Evolutionary conservation across 257 asterid genomes (phyloP), one percentile per base, ranked within the genome.

Genomic region (Nemophila menziesii): DNA sequence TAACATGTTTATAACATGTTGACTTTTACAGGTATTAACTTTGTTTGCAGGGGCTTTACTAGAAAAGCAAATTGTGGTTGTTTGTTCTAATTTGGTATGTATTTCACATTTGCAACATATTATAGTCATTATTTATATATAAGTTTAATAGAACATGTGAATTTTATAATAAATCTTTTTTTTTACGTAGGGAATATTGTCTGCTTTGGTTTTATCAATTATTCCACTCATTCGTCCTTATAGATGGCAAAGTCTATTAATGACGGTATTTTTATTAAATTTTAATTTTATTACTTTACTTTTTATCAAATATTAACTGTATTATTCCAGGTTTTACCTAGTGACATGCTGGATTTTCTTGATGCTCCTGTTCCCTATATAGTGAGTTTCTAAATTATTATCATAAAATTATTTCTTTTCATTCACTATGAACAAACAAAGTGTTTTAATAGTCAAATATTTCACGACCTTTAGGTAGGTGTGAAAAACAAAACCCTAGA

Each of bases 301-400:
- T 29, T 7, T 65, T 7, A 14, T 16, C 29, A 15, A 43, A 14
- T 13, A 33, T 39, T 22, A 33, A 19, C 12, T 29, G 36, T 13
- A 29, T 47, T 16, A 8, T n/a, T 39, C 50, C 86, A 90, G 99
- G 82, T 90, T 68, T 69, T 90, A 72, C 96, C 96, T 4, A 82
- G 82, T 73, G 99, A 90, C 72, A 90, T 90, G 94, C 75, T 86
- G 65, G 99, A 90, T 54, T 90, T 90, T 75, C 64, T 90, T 61
- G 99, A 90, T 61, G 99, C 99, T 6, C 99, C 99, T 47, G 99
- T 90, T 63, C 99, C 99, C 16, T 85, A 85, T 68, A 74, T 90
- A 50, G 99, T 90, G 70, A 77, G 99, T 79, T 38, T 40, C 22
- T 40, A 55, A n/a, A 48, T 44, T 7, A 5, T 29, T 13, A 5